Evolutionary conservation across 257 asterid genomes (phyloP).

Genomic region (Misopates orontium): DNA sequence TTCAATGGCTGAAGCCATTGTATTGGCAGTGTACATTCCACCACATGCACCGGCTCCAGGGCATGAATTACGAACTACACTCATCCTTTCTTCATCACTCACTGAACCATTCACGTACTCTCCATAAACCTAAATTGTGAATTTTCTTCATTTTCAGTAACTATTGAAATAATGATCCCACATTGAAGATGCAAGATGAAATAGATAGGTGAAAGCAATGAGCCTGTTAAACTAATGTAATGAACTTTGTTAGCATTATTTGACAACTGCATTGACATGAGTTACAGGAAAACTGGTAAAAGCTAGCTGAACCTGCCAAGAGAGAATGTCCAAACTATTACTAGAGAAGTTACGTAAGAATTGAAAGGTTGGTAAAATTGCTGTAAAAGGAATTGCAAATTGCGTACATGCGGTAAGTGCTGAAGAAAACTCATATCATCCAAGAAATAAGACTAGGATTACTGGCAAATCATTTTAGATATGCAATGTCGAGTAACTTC

Average conservation of each 20-base stretch:
- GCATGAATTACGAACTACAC: constrained; percentile 90
- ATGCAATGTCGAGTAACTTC: too few relatives aligned
- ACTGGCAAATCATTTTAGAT: too few relatives aligned
- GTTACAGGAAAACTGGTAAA: too few relatives aligned
- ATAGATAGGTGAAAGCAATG: background rate
- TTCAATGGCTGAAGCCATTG: constrained; percentile 99
- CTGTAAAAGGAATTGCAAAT: background rate
- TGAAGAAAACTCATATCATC: background rate
- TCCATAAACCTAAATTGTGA: constrained; percentile 71
- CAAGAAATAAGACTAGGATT: too few relatives aligned
- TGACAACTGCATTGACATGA: too few relatives aligned
- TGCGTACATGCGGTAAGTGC: background rate
- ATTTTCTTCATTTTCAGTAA: constrained; percentile 11
- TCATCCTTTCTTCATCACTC: constrained; percentile 75
- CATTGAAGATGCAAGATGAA: background rate
- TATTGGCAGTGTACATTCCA: constrained; percentile 98
- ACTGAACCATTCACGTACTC: constrained; percentile 90
- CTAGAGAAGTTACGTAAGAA: background rate
- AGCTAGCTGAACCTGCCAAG: too few relatives aligned
- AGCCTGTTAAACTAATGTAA: background rate
- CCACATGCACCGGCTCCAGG: constrained; percentile 99
- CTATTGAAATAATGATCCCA: constrained; percentile 2
- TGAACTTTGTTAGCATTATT: too few relatives aligned
- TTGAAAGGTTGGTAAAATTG: background rate
- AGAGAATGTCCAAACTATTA: background rate